Base-by-base conservation (phyloP, 2,329 filamentous ascomycete species). In the Verticillium alfalfae region DNA sequence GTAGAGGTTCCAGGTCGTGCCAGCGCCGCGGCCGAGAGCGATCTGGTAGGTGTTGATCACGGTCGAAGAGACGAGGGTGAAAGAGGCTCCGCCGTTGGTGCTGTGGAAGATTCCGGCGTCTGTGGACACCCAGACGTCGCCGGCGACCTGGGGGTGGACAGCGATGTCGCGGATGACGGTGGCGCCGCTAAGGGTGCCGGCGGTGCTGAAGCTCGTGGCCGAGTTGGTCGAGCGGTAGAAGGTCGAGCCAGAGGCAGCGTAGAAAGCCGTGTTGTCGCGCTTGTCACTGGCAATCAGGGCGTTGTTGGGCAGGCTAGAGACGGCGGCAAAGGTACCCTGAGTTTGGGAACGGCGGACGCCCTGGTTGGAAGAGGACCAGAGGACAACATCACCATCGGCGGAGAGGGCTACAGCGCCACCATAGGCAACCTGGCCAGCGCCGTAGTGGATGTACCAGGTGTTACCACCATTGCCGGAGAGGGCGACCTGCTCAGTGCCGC, bases 61-160 rank as follows among this genome's bases (percentile, higher is more conserved):
- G 9, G 64, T 64, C 0, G 70, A 67, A 5, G 75, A 71, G 0
- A 77, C 67, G 34, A 76, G 70, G 0, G 76, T 73, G 65, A 85
- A 86, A 1, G 76, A 76, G 4, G 70, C 68, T 5, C 82, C 84
- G 39, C 73, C 84, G 69, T 86, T 70, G 6, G 77, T 81, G 10
- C 81, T 84, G 66, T 79, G 79, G 73, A 82, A 86, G 57, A 87
- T 70, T 6, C 84, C 84, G 0, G 67, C 72, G 60, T 85, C 76
- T 0, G 84, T 85, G 1, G 83, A 84, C 1, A 83, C 83, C 71
- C 80, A 84, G 57, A 91, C 79, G 57, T 87, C 83, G 13, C 88
- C 87, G 0, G 84, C 83, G 18, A 37, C 8, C 78, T 76, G 6
- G 80, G 86, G 85, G 64, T 88, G 79, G 1, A 78, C 78, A 16